Evolutionary conservation across 2,329 filamentous ascomycete genomes (phyloP), one percentile per base, ranked within the genome.

Genomic region (Alternaria novae-zelandiae): DNA sequence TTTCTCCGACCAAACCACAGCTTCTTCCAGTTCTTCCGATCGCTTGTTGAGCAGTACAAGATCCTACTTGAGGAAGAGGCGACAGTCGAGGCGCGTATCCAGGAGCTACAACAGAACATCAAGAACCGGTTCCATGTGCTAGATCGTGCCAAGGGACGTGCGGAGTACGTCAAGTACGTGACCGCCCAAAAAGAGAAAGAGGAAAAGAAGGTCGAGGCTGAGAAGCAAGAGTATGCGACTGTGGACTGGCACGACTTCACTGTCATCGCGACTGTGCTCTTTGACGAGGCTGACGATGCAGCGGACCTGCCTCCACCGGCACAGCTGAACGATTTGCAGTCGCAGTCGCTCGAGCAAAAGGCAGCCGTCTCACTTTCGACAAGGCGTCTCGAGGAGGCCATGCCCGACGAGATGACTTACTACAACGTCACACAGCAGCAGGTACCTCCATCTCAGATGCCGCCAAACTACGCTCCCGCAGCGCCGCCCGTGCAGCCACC

Each of bases 181-280:
- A 92, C 96, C 70, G 84, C 89, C 58, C 92, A 97, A 82, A 95
- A 94, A 78, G 88, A 90, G 72, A 92, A 94, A 84, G 94, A 94
- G 76, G 94, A 97, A 74, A 93, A 96, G 74, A 89, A 94, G 67
- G 91, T 91, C 44, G 92, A 96, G 76, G 89, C 93, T 74, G 92
- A 97, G 79, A 90, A 90, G 74, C 78, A 89, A 54, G 86, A 87
- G 57, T 91, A 96, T 79, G 91, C 91, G 1, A 91, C 96, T 72
- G 96, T 99, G 67, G 96, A 99, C 80, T 99, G 96, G 96, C 93
- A 97, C 76, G 95, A 98, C 78, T 99, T 99, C 73, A 90, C 95
- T 32, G 91, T 99, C 20, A 94, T 97, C 47, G 96, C 97, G 81
- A 97, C 94, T 1, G 94, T 99, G 57, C 86, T 93, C 15, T 99